These are phyloP conservation scores for Ulmus americana DNA, from an alignment of 331 rosid genomes.

Conservation along the genomic window DNA sequence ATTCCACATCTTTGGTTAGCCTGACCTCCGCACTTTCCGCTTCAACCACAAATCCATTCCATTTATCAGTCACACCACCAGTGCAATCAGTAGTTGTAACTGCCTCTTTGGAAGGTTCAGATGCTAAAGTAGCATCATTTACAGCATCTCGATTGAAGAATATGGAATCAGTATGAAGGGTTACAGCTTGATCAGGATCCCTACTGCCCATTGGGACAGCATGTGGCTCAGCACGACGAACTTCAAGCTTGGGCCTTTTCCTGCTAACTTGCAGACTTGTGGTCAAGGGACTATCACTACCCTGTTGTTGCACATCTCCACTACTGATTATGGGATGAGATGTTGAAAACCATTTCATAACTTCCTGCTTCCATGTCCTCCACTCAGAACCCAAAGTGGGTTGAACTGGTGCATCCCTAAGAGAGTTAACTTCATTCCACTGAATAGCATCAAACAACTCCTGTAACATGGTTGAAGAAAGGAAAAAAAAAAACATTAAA, in stretches of 20 bases:
- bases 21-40: slow-evolving; percentile 36
- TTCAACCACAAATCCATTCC: slow-evolving; percentile 55
- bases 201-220: slow-evolving; percentile 51
- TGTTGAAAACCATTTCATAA: slow-evolving; percentile 71
- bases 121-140: slow-evolving; percentile 38
- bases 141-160: slow-evolving; percentile 50
- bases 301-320: slow-evolving; percentile 46
- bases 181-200: slow-evolving; percentile 48
- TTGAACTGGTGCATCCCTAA: slow-evolving; percentile 47
- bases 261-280: slow-evolving; percentile 62
- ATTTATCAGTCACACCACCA: slow-evolving; percentile 43
- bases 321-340: slow-evolving; percentile 42
- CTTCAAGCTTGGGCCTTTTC: slow-evolving; percentile 94
- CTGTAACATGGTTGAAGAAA: slow-evolving; percentile 37
- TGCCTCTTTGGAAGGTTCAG: slow-evolving; percentile 42
- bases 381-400: slow-evolving; percentile 76
- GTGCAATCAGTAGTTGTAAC: slow-evolving; percentile 31
- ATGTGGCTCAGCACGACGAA: slow-evolving; percentile 92
- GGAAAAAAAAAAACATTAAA: slow-evolving; percentile 23
- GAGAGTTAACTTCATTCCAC: slow-evolving; percentile 76
- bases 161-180: slow-evolving; percentile 57
- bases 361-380: slow-evolving; percentile 97
- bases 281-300: slow-evolving; percentile 41
- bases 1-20: slow-evolving; percentile 44
- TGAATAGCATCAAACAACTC: slow-evolving; percentile 72